Base-by-base conservation (phyloP, 495 filamentous ascomycete species). In the Rostrohypoxylon terebratum region DNA sequence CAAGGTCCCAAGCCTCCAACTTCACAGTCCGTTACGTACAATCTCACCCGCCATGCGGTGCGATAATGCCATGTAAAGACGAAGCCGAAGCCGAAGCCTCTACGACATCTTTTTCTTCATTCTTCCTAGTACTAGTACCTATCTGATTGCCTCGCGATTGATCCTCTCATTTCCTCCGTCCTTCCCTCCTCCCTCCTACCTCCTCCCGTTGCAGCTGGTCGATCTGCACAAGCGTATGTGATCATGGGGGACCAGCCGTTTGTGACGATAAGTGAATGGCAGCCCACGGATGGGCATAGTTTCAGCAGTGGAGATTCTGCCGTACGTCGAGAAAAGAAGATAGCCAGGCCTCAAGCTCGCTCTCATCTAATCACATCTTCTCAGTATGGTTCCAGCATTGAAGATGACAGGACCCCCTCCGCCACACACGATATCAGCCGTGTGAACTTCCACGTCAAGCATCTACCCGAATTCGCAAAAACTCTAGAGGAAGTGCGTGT, bases 361-460 rank as follows among this genome's bases (percentile, higher is more conserved):
- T 71, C 69, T 61, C 62, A 20, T 68, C 66, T 69, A 71, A 68
- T 65, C 55, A 57, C 57, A 44, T 60, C 53, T 57, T 73, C 62
- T 58, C 68, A 85, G 83, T 85, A 85, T 73, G 83, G 83, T 68
- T 84, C 83, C 11, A 78, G 77, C 66, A 66, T 73, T 75, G 75
- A 70, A 51, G 77, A 77, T 62, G 79, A 82, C 25, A 77, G 74
- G 47, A 79, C 76, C n/a, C 75, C 77, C 7, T 69, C 81, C 34
- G 82, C 82, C 38, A 86, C 84, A 28, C 84, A 86, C 74, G 83
- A 86, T 64, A 84, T 83, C 48, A 84, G 83, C 59, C 81, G 84
- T n/a, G 82, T 84, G 23, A 85, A 75, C 74, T 86, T 83, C 60
- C 84, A 85, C 79, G 81, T 86, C 50, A 83, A 84, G 69, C 79